phyloP scores from a whole-genome alignment of 495 filamentous ascomycete genomes.

The Hypoxylon fuscum region DNA sequence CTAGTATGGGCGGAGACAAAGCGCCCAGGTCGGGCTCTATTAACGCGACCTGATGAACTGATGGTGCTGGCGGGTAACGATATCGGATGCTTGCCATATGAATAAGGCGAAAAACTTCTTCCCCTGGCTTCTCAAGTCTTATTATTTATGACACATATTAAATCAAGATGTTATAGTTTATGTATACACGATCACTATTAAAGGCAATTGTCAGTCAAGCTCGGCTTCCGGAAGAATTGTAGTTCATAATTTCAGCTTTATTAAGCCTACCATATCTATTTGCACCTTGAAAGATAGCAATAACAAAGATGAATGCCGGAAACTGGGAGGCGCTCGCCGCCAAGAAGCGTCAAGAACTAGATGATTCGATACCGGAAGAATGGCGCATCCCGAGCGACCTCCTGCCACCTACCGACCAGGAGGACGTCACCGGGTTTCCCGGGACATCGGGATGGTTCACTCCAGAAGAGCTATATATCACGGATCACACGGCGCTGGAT shows the following conservation, averaged over 20 bases:
- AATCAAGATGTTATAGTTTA: neutral
- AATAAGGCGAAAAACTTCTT: neutral
- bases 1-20: neutral
- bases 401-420: slow-evolving; percentile 48
- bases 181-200: no score
- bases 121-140: neutral
- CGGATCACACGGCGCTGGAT: slow-evolving; percentile 37
- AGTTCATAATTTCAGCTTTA: no score
- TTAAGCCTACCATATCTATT: neutral
- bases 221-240: no score
- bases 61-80: slow-evolving; percentile 9
- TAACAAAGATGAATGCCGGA: slow-evolving; percentile 27
- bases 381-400: slow-evolving; percentile 52
- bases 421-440: slow-evolving; percentile 52
- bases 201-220: no score
- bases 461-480: slow-evolving; percentile 46
- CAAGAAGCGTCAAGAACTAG: slow-evolving; percentile 47
- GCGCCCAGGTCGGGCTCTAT: slow-evolving; percentile 5
- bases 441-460: slow-evolving; percentile 50
- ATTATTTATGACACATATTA: neutral
- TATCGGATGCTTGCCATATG: slow-evolving; percentile 22
- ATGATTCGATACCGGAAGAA: slow-evolving; percentile 49
- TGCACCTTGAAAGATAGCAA: neutral
- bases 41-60: slow-evolving; percentile 7
- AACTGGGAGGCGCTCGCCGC: slow-evolving; percentile 51